phyloP scores from a whole-genome alignment of 2,329 filamentous ascomycete species.

The Drechslera avenae region DNA sequence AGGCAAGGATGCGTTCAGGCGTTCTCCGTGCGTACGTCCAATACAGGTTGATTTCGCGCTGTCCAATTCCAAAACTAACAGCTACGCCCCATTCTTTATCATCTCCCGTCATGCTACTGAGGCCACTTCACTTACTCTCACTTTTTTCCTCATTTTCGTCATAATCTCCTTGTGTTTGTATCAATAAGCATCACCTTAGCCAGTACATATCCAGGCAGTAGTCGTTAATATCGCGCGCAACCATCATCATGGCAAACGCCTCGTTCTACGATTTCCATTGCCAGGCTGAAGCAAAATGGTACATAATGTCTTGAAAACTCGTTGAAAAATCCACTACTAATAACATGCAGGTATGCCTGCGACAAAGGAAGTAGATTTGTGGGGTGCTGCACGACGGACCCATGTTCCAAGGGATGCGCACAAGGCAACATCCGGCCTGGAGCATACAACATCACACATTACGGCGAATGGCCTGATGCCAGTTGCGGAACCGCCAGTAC shows the following conservation, averaged over 20 bases:
- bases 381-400: constrained; percentile 49
- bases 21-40: constrained; percentile 10
- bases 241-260: constrained; percentile 9
- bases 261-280: constrained; percentile 29
- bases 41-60: constrained; percentile 10
- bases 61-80: constrained; percentile 11
- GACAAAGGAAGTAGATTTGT: constrained; percentile 42
- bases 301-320: not conserved
- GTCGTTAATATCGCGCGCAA: not conserved
- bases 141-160: constrained; percentile 7
- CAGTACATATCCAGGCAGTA: not conserved
- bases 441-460: constrained; percentile 40
- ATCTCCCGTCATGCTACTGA: constrained; percentile 5
- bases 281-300: constrained; percentile 30
- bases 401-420: constrained; percentile 48
- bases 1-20: constrained; percentile 17
- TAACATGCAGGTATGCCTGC: constrained; percentile 30
- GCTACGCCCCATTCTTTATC: constrained; percentile 13
- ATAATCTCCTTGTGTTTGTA: not conserved
- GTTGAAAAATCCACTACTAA: constrained; percentile 8
- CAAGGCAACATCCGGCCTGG: constrained; percentile 39
- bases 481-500: constrained; percentile 34
- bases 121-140: constrained; percentile 7
- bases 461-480: constrained; percentile 42
- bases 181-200: not conserved